phyloP scores from a whole-genome alignment of 768 basidiomycete genomes.

The Phlebiopsis flavidoalba region DNA sequence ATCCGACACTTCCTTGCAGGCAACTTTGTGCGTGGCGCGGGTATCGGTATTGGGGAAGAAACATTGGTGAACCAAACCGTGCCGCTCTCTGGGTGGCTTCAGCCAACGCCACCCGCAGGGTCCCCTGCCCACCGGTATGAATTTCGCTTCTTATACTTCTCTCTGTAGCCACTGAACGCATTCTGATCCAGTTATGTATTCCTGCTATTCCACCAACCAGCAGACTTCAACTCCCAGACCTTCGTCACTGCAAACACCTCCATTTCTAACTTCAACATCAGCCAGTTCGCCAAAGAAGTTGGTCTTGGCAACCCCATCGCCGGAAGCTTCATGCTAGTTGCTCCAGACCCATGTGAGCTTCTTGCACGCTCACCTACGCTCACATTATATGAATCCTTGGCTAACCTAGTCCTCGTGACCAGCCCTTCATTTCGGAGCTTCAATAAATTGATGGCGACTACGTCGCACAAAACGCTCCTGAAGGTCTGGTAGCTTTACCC shows the following conservation, averaged over 20 bases:
- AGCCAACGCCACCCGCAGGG: conserved; percentile 26
- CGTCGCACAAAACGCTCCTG: too few relatives aligned
- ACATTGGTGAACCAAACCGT: conserved; percentile 24
- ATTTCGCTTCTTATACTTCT: not conserved
- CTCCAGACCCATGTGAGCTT: conserved; percentile 15
- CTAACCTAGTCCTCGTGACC: not conserved
- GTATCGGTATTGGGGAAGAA: not conserved
- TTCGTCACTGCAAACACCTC: conserved; percentile 26
- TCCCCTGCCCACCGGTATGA: conserved; percentile 29
- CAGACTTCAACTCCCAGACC: conserved; percentile 15
- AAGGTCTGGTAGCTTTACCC: too few relatives aligned
- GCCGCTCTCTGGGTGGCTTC: conserved; percentile 25
- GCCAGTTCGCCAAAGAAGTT: conserved; percentile 23
- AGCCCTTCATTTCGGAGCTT: not conserved
- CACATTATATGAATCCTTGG: not conserved
- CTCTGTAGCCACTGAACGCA: not conserved
- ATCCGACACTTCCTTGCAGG: conserved; percentile 27
- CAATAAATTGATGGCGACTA: too few relatives aligned
- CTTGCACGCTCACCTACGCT: not conserved
- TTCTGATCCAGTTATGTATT: conserved; percentile 21
- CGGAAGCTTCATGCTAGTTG: conserved; percentile 28
- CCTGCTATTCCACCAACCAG: conserved; percentile 27
- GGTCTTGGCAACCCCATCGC: conserved; percentile 26
- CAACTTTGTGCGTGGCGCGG: conserved; percentile 14
- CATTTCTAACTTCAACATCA: conserved; percentile 27